Evolutionary conservation across 176 grass and related monocot genomes (phyloP), one percentile per base, ranked within the genome.

Genomic region (Oryza meyeriana): DNA sequence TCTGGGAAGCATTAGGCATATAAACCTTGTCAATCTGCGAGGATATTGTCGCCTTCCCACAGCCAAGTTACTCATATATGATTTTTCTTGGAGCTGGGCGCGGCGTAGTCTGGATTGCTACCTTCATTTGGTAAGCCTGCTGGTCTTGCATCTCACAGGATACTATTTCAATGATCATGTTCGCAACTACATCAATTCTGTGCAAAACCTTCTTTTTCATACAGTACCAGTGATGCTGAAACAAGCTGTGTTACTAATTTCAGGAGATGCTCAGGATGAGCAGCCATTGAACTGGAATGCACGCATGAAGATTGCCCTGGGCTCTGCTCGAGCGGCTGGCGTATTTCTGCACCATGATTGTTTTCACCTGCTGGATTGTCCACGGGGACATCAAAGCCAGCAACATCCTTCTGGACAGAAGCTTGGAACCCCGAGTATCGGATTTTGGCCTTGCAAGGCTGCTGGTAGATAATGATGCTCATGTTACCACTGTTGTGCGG

Each of bases 221-320:
- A 9, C 2, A 25, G 11, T 30, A 16, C 48, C 61, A 61, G n/a
- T n/a, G 13, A 22, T 74, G 45, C 35, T 47, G 38, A 22, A 55
- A 52, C 8, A 24, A 5, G 1, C 10, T 36, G 2, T 65, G 29
- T 48, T 57, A 22, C 34, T 41, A 31, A 71, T 75, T 47, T 69
- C 89, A 99, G 96, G 94, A 58, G 79, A 91, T 48, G 93, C 72
- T 3, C 91, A 95, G 75, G 93, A 95, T 31, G 87, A 95, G 18
- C 89, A 95, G 47, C 87, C 91, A 14, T 68, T 99, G 81, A 99
- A 99, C 40, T 99, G 96, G 96, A 99, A 99, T 27, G 96, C 96
- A 0, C 88, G 93, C 0, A 99, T 99, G 96, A 99, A 95, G 67
- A 99, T 99, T 1, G 96, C 89, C 52, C 77, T 95, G 17, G 96